Percentiles rank a stretch among this genome's conserved stretches.
These are phyloP conservation scores for Blattamonas nauphoetae DNA, from an alignment of 78 protist species.

Conservation along the genomic window DNA sequence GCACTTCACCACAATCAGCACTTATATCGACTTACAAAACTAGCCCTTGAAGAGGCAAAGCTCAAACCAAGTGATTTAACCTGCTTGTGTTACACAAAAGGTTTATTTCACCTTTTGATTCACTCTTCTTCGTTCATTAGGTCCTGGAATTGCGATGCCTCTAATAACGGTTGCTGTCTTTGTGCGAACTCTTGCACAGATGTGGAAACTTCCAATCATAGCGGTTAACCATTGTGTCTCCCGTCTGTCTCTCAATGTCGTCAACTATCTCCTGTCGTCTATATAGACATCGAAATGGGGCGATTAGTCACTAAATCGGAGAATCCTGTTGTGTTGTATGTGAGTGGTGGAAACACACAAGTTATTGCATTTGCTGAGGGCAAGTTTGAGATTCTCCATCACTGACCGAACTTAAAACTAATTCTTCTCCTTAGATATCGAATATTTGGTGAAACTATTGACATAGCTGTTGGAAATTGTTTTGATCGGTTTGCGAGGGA, in stretches of 20 bases:
- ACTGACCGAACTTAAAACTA: not conserved
- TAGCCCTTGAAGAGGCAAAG: conserved; percentile 60
- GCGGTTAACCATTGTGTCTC: conserved; percentile 93
- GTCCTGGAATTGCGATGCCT: conserved; percentile 96
- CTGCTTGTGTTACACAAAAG: conserved; percentile 71
- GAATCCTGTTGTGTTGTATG: conserved; percentile 94
- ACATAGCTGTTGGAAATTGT: conserved; percentile 94
- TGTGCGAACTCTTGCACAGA: conserved; percentile 78
- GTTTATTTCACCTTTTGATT: not conserved
- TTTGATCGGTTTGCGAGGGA: conserved; percentile 72
- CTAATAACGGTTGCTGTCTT: conserved; percentile 69
- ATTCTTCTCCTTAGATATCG: conserved; percentile 67
- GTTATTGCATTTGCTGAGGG: conserved; percentile 53
- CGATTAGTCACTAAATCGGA: conserved; percentile 69
- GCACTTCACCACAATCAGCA: conserved; percentile 43
- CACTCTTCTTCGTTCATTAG: conserved; percentile 16
- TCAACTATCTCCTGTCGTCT: not conserved
- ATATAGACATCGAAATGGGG: conserved; percentile 97
- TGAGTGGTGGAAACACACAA: conserved; percentile 96
- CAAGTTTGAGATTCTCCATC: conserved; percentile 14
- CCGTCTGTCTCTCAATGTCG: conserved; percentile 23
- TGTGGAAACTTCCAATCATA: conserved; percentile 84
- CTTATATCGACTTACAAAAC: not conserved
- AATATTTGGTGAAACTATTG: conserved; percentile 98
- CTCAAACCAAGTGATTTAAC: conserved; percentile 49